Conservation (phyloP, 1,284 basidiomycete genomes). For the Ceraceosorus bombacis region DNA sequence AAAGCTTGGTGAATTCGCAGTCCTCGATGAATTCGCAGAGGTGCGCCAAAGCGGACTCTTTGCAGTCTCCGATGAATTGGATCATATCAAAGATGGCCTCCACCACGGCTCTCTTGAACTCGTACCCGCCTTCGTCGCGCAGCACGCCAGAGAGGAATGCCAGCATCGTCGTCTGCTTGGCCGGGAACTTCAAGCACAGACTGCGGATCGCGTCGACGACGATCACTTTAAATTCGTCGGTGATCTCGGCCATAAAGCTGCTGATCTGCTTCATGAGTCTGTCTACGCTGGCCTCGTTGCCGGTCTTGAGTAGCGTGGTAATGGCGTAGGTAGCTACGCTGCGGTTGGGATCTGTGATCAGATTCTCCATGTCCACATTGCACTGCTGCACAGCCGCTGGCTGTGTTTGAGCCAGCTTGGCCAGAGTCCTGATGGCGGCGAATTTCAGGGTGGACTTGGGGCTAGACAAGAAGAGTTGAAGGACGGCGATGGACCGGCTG, state of each 20-base stretch:
- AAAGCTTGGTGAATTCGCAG: conserved; percentile 99
- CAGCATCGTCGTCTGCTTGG: conserved; percentile 68
- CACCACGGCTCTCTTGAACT: conserved; percentile 97
- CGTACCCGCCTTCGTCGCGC: conserved; percentile 81
- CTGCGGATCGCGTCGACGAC: conserved; percentile 98
- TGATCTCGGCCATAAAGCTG: conserved; percentile 98
- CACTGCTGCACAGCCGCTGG: conserved; percentile 79
- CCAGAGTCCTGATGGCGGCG: conserved; percentile 90
- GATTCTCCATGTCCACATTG: conserved; percentile 94
- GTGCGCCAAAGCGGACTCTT: conserved; percentile 79
- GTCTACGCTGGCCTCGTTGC: conserved; percentile 97
- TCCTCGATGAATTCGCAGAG: conserved; percentile 99
- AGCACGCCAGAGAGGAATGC: conserved; percentile 54
- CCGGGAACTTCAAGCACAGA: conserved; percentile 95
- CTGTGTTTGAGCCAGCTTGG: conserved; percentile 67
- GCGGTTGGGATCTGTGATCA: conserved; percentile 92
- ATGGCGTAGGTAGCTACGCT: conserved; percentile 98
- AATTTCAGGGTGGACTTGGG: conserved; percentile 71
- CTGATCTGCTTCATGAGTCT: conserved; percentile 99
- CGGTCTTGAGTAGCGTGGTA: conserved; percentile 97
- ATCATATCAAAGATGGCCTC: conserved; percentile 99
- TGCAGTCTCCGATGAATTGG: conserved; percentile 89
- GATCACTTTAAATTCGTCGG: conserved; percentile 99
- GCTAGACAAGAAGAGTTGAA: conserved; percentile 47
- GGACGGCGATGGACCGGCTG: conserved; percentile 64